Base-by-base conservation (phyloP, 768 basidiomycete species). In the Termitomyces sp. region DNA sequence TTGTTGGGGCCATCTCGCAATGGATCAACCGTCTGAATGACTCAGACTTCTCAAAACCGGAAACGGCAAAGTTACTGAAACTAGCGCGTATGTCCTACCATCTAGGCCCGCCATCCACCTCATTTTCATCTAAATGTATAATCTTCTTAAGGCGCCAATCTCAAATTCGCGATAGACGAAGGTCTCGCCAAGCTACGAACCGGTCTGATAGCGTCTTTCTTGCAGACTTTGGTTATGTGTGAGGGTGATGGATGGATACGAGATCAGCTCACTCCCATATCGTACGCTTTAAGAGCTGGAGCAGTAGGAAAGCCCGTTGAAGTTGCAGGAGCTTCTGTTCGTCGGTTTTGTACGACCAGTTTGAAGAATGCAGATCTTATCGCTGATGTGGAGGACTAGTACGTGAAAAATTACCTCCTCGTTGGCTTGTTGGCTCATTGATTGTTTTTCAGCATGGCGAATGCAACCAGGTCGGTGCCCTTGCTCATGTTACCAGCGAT, bases 151-250 rank as follows among this genome's bases (percentile, higher is more conserved):
- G 89, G 89, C 36, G 80, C 83, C 13, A 93, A 95, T 69, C 83
- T 98, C 56, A 95, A 95, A 69, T 81, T 94, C 45, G 95, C 94
- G 1, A 97, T 98, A 51, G 91, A 95, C 67, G 87, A 88, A 63
- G 93, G 93, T n/a, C 78, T 96, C 36, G 82, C 88, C 59, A 86
- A 83, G 65, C 83, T 86, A 1, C 89, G 92, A 68, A 89, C 84
- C 57, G 87, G 91, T 67, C 80, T 98, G 47, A 89, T 92, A 51
- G 91, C 95, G 2, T 94, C 92, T 1, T 98, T 95, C 72, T 76
- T 98, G 64, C 95, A 98, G 74, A 93, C 93, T 16, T 76, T 97
- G 39, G 85, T 98, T 64, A 98, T 98, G 95, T 93, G 90, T 57
- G 95, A 97, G 76, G 95, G 95, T 18, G 91, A 95, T 63, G 81